These are phyloP conservation scores for Coprinopsis cinerea DNA, from an alignment of 768 basidiomycete genomes.

Conservation along the genomic window DNA sequence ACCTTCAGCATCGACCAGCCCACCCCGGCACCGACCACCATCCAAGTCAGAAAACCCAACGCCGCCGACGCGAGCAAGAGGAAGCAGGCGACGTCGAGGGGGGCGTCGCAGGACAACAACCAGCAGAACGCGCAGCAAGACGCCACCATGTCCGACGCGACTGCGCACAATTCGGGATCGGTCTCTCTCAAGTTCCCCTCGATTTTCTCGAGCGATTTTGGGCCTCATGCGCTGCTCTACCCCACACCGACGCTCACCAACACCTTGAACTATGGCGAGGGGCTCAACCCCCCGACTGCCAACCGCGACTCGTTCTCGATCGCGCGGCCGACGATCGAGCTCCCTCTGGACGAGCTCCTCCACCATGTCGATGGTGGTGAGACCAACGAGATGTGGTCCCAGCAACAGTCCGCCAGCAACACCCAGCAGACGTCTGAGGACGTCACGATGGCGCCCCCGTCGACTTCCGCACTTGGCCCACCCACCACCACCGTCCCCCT, in stretches of 20 bases:
- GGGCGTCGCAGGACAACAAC: constrained; percentile 15
- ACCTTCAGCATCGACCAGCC: constrained; percentile 82
- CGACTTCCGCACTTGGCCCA: constrained; percentile 10
- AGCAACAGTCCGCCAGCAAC: constrained; percentile 7
- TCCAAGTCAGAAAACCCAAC: constrained; percentile 58
- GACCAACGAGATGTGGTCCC: constrained; percentile 8
- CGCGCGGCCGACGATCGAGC: constrained; percentile 75
- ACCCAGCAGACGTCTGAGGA: constrained; percentile 23
- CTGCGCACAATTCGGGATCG: constrained; percentile 14
- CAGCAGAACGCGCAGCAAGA: constrained; percentile 26
- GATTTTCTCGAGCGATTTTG: constrained; percentile 70
- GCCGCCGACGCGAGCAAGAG: constrained; percentile 19
- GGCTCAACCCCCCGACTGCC: constrained; percentile 41
- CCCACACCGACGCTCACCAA: constrained; percentile 62
- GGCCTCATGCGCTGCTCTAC: constrained; percentile 69
- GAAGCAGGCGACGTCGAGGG: too few species aligned
- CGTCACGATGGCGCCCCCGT: constrained; percentile 23
- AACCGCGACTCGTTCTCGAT: constrained; percentile 56
- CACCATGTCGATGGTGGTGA: constrained; percentile 35
- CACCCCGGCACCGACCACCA: constrained; percentile 34
- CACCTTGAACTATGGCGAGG: constrained; percentile 75
- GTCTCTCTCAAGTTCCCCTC: constrained; percentile 63
- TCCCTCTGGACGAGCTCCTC: constrained; percentile 80
- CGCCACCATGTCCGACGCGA: constrained; percentile 6
- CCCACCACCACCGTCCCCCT: constrained; percentile 16